Evolutionary conservation across 1,284 basidiomycete genomes (phyloP).

Genomic region (Pterula multifida): DNA sequence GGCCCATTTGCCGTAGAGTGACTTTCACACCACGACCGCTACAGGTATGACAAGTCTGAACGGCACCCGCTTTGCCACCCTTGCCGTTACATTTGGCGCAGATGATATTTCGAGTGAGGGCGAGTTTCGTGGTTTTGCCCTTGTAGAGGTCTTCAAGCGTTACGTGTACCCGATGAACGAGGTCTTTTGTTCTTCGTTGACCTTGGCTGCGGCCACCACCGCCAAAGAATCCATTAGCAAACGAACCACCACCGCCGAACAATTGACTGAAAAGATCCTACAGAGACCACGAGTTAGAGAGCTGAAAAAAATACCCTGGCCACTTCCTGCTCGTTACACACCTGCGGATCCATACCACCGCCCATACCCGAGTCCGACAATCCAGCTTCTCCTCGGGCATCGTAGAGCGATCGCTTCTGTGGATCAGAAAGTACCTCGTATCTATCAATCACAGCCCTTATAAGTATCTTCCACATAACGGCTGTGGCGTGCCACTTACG

Average conservation of each 20-base stretch:
- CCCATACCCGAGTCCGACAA: slow-evolving; percentile 79
- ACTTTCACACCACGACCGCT: slow-evolving; percentile 88
- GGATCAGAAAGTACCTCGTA: slow-evolving; percentile 92
- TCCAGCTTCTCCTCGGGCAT: slow-evolving; percentile 90
- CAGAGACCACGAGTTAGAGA: slow-evolving; percentile 12
- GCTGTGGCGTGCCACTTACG: slow-evolving; percentile 41
- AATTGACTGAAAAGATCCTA: slow-evolving; percentile 98
- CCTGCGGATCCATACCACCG: slow-evolving; percentile 94
- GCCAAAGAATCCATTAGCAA: slow-evolving; percentile 34
- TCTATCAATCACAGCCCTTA: slow-evolving; percentile 27
- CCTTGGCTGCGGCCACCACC: slow-evolving; percentile 58
- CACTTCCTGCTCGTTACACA: slow-evolving; percentile 23
- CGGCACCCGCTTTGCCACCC: slow-evolving; percentile 95
- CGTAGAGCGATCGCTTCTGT: slow-evolving; percentile 80
- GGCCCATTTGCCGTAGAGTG: slow-evolving; percentile 92
- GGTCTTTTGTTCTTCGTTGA: slow-evolving; percentile 97
- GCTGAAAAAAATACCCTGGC: slow-evolving; percentile 5
- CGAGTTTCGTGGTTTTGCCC: slow-evolving; percentile 97
- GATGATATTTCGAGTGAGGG: slow-evolving; percentile 91
- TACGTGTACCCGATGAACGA: slow-evolving; percentile 94
- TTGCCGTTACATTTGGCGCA: slow-evolving; percentile 92
- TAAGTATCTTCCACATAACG: slow-evolving; percentile 3
- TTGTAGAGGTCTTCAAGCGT: slow-evolving; percentile 97
- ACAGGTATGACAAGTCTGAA: slow-evolving; percentile 73
- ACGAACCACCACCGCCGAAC: slow-evolving; percentile 56